Conservation (phyloP, 495 filamentous ascomycete species). For the Sabuloglossum arenarium region DNA sequence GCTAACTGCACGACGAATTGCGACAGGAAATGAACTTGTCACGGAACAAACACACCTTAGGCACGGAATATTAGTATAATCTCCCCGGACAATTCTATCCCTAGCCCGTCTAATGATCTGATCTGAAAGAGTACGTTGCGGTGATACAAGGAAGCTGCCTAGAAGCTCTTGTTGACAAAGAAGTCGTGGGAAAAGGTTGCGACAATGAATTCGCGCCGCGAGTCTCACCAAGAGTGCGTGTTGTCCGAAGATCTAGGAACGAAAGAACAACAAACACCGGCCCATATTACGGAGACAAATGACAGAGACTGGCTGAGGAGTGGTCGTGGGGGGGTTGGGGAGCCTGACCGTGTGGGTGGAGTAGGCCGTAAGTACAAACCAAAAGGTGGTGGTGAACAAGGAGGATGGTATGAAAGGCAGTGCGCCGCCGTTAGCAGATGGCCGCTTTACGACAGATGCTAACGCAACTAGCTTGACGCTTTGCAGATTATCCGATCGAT, state of each 20-base stretch:
- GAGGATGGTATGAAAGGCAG: background rate
- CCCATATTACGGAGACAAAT: background rate
- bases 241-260: background rate
- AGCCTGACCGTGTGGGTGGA: conserved; percentile 43
- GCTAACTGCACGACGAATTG: background rate
- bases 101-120: background rate
- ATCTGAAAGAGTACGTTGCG: background rate
- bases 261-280: background rate
- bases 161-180: background rate
- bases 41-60: background rate
- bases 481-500: background rate
- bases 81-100: background rate
- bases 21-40: background rate
- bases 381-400: background rate
- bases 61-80: background rate
- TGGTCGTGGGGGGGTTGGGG: conserved; percentile 45
- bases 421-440: background rate
- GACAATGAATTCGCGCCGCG: background rate
- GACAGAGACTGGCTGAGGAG: background rate
- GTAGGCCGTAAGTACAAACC: conserved; percentile 26
- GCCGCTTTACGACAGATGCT: background rate
- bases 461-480: no score
- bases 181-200: background rate
- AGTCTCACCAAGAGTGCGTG: background rate
- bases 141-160: background rate